phyloP scores from a whole-genome alignment of 257 asterid genomes.

The Nicotiana knightiana region DNA sequence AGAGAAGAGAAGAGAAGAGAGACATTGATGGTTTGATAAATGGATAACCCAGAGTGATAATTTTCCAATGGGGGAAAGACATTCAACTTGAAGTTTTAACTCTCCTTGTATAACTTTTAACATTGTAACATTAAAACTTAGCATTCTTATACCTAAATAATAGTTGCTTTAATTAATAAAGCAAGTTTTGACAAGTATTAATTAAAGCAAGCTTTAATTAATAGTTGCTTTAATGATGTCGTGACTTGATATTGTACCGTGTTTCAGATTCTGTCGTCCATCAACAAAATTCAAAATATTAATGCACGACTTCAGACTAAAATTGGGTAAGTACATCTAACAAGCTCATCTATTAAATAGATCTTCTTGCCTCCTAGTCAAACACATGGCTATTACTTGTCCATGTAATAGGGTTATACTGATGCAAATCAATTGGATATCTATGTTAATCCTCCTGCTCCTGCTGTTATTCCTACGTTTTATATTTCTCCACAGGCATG shows the following conservation, averaged over 20 bases:
- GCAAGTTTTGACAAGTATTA: not conserved
- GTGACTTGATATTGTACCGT: slow-evolving; percentile 12
- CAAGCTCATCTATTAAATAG: not conserved
- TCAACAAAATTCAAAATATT: slow-evolving; percentile 55
- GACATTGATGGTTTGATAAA: not conserved
- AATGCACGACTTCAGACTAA: slow-evolving; percentile 64
- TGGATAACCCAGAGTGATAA: not conserved
- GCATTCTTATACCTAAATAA: not conserved
- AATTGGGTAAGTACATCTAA: slow-evolving; percentile 56
- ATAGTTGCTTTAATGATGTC: not conserved
- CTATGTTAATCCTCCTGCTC: not conserved
- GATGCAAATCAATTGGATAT: not conserved
- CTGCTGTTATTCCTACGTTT: slow-evolving; percentile 1
- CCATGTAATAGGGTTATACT: not conserved
- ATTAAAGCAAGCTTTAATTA: too few species aligned
- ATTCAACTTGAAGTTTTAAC: not conserved
- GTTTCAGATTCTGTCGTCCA: slow-evolving; percentile 64
- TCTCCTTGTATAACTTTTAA: not conserved
- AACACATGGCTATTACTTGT: not conserved
- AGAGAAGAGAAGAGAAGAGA: not conserved
- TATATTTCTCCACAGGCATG: slow-evolving; percentile 44
- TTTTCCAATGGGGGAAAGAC: not conserved
- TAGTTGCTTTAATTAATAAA: not conserved
- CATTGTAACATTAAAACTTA: not conserved
- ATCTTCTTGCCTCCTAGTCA: not conserved